Base-by-base conservation (phyloP, 1,284 basidiomycete genomes). In the Agaricales sp. region DNA sequence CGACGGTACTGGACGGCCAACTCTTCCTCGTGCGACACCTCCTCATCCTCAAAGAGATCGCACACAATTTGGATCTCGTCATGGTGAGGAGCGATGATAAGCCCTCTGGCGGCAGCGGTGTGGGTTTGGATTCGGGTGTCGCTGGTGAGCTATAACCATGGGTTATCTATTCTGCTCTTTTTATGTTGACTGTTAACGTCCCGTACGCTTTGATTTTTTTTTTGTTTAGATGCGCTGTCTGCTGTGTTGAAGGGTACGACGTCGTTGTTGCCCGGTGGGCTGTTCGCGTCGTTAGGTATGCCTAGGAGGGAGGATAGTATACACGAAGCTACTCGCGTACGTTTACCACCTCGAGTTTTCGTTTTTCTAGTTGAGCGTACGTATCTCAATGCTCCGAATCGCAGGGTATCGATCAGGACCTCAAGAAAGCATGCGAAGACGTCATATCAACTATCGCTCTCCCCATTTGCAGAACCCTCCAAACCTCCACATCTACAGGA, bases 31-130 rank as follows among this genome's bases (percentile, higher is more conserved):
- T 92, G 16, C 77, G 92, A 44, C 92, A 97, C 67, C 64, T 95
- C n/a, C 67, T 96, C 47, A 86, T 95, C 37, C 63, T 96, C 53
- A 96, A 95, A 63, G 92, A 97, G 66, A 82, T 95, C 60, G 76
- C 84, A 3, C 74, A 80, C 30, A 83, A 79, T 52, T 67, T 95
- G 48, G 88, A 92, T 53, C 65, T 89, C 35, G 77, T 69, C 23
- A 65, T 45, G 44, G 22, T 21, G 8, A 41, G 39, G 39, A 73
- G 48, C 67, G 65, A 50, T 68, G 73, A 48, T 59, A 61, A 3
- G 52, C 63, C 58, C 60, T 57, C 46, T 19, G 49, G 51, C 22
- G 23, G 23, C 20, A 45, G 48, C 52, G 52, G 12, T 39, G 49
- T 19, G 54, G 37, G 56, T 59, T 35, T 55, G 65, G 24, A 67